Conservation (phyloP, 371 early-diverging fungal genomes). For the Syncephalastrum monosporum region DNA sequence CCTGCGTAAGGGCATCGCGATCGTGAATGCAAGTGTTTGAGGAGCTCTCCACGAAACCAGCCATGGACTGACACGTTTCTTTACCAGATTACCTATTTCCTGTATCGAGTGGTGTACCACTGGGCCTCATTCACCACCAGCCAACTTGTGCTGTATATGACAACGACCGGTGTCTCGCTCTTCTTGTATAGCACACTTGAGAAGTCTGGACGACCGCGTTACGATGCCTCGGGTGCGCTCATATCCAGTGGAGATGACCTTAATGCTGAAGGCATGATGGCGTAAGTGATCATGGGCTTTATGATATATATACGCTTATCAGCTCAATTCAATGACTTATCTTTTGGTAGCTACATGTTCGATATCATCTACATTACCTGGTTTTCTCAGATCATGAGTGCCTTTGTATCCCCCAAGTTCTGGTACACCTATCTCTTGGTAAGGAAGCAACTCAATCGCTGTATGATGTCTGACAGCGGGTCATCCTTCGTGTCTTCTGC, state of each 20-base stretch:
- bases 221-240: constrained; percentile 56
- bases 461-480: constrained; percentile 2
- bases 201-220: constrained; percentile 56
- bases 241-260: constrained; percentile 71
- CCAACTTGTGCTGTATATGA: constrained; percentile 42
- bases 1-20: constrained; percentile 58
- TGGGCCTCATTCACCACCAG: constrained; percentile 52
- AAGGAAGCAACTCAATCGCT: constrained; percentile 14
- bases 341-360: constrained; percentile 66
- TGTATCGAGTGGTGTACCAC: constrained; percentile 57
- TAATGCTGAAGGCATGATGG: constrained; percentile 69
- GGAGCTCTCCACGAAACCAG: not conserved
- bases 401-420: constrained; percentile 63
- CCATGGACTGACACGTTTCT: not conserved
- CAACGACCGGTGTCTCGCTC: constrained; percentile 51
- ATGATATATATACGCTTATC: not conserved
- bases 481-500: not conserved
- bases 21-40: constrained; percentile 59
- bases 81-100: constrained; percentile 51
- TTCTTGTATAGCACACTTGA: constrained; percentile 53
- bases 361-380: constrained; percentile 84
- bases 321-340: not conserved
- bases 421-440: constrained; percentile 71
- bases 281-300: constrained; percentile 46
- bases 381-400: constrained; percentile 72